Evolutionary conservation across 116 monocot species (phyloP), one percentile per base, ranked within the genome.

Genomic region (Dioscorea cayenensis): DNA sequence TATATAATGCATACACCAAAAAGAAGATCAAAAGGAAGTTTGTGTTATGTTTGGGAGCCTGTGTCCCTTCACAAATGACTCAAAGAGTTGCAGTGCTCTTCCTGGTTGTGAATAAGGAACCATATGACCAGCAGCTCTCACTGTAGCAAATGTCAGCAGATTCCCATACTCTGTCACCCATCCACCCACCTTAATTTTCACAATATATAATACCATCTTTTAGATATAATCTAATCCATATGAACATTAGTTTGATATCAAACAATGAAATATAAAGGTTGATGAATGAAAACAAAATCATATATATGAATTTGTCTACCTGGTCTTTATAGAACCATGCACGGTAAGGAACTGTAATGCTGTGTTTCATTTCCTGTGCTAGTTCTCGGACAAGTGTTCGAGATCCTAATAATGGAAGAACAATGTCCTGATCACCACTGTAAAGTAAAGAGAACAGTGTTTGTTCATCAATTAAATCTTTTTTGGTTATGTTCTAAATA

Each of bases 101-200:
- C 60, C 86, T 60, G 96, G 90, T 68, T 92, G 92, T 16, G 92
- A 84, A 72, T 66, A 96, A 14, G 92, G 92, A 36, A 96, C 92
- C 96, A 96, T 96, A 65, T 96, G 96, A 71, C 90, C 77, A 3
- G 96, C 96, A 37, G 92, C 96, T 74, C 96, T 78, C 28, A 96
- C 90, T 0, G 96, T 96, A 2, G 92, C 92, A 72, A 92, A 96
- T 35, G 96, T 96, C 61, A 96, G 36, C 5, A 92, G 37, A 35
- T 92, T 84, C 14, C 96, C 96, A 36, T 96, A 96, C 73, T 87
- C 96, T 0, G 92, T 96, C 12, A 74, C 64, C 90, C 85, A 96
- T 25, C 96, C 96, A n/a, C 90, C 96, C n/a, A 90, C 96, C 96
- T 96, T 69, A 25, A 25, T 25, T 0, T 3, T 25, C n/a, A 55